Evolutionary conservation across 768 basidiomycete genomes (phyloP).

Genomic region (Mrakia frigida): DNA sequence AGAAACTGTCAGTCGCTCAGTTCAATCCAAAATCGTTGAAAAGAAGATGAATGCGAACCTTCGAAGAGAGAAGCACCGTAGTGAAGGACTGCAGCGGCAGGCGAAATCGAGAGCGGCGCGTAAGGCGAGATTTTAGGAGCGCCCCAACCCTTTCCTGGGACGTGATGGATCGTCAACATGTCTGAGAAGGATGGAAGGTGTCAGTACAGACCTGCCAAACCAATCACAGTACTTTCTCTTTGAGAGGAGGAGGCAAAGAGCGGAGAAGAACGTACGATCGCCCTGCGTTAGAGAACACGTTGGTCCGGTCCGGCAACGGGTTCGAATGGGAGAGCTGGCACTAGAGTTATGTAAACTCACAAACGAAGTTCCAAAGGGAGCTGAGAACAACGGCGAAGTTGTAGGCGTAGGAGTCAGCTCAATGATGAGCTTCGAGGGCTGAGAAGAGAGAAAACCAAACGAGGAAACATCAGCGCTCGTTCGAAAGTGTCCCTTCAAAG

Average conservation of each 20-base stretch:
- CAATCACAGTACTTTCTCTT: no score
- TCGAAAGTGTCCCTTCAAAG: no score
- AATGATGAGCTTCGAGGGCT: conserved; percentile 22
- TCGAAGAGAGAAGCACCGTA: conserved; percentile 31
- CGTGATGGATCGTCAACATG: conserved; percentile 74
- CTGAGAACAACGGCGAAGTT: conserved; percentile 39
- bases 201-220: no score
- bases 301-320: no score
- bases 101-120: conserved; percentile 68
- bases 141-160: conserved; percentile 71
- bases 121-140: conserved; percentile 76
- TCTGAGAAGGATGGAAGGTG: conserved; percentile 56
- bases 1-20: no score
- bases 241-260: no score
- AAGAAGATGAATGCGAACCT: not conserved
- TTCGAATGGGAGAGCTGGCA: no score
- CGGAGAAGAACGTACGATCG: no score
- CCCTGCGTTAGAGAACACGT: conserved; percentile 39
- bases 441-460: no score
- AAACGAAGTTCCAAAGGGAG: conserved; percentile 53
- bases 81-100: conserved; percentile 60
- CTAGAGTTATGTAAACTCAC: no score
- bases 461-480: no score
- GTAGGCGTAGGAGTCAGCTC: conserved; percentile 25
- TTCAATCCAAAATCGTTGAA: no score